phyloP scores from a whole-genome alignment of 805 yeast genomes.

The Wickerhamomyces chambardii region DNA sequence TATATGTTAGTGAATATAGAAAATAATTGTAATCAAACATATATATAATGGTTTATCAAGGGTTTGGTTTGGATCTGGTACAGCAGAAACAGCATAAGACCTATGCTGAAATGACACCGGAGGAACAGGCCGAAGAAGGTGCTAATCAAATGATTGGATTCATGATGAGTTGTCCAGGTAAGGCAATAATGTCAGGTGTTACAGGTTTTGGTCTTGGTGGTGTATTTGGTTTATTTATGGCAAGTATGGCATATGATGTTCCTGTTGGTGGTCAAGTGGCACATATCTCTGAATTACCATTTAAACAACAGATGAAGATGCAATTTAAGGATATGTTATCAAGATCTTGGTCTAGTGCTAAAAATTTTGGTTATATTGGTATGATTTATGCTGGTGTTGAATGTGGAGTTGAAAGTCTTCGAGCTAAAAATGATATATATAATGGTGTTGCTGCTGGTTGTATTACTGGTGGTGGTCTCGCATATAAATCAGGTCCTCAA shows the following conservation, averaged over 20 bases:
- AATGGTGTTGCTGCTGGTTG: slow-evolving; percentile 94
- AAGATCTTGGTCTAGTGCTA: slow-evolving; percentile 83
- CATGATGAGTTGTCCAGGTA: slow-evolving; percentile 94
- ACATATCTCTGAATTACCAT: slow-evolving; percentile 75
- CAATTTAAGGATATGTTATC: slow-evolving; percentile 91
- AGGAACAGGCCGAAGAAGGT: slow-evolving; percentile 89
- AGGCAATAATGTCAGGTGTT: slow-evolving; percentile 84
- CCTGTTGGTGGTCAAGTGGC: slow-evolving; percentile 49
- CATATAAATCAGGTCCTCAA: slow-evolving; percentile 88
- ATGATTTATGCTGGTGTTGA: slow-evolving; percentile 88
- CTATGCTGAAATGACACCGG: slow-evolving; percentile 69
- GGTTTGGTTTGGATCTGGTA: slow-evolving; percentile 30
- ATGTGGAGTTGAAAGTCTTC: slow-evolving; percentile 73
- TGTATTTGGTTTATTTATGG: slow-evolving; percentile 92
- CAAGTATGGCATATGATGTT: slow-evolving; percentile 75
- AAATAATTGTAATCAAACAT: no score
- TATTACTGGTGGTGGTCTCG: slow-evolving; percentile 93
- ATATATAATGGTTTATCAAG: slow-evolving; percentile 7
- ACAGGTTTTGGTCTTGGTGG: slow-evolving; percentile 95
- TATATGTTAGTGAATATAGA: no score
- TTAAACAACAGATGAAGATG: slow-evolving; percentile 84
- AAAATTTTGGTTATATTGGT: slow-evolving; percentile 91
- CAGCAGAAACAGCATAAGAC: slow-evolving; percentile 37
- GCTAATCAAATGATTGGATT: slow-evolving; percentile 75
- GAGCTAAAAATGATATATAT: slow-evolving; percentile 88